Conservation (phyloP, 2,329 filamentous ascomycete species). For the Talaromyces amestolkiae region DNA sequence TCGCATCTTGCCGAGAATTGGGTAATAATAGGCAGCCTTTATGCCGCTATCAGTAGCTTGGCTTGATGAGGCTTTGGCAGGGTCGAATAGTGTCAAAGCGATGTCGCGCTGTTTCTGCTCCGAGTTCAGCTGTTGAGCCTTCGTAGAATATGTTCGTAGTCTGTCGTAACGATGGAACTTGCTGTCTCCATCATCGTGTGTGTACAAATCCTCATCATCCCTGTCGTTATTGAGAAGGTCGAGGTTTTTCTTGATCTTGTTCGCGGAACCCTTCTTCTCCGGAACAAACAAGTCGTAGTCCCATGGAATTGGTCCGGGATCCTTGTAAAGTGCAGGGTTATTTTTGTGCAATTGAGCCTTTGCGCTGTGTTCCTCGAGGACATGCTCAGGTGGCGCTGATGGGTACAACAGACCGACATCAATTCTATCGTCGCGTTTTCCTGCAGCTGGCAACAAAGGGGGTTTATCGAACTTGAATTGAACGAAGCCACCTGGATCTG, state of each 20-base stretch:
- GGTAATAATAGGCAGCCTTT: slow-evolving; percentile 62
- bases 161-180: slow-evolving; percentile 56
- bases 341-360: slow-evolving; percentile 49
- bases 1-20: slow-evolving; percentile 56
- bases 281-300: slow-evolving; percentile 62
- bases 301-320: slow-evolving; percentile 54
- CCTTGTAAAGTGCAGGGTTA: slow-evolving; percentile 51
- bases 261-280: slow-evolving; percentile 46
- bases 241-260: slow-evolving; percentile 57
- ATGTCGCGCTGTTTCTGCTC: slow-evolving; percentile 57
- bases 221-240: slow-evolving; percentile 53
- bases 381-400: slow-evolving; percentile 48
- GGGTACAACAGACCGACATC: slow-evolving; percentile 59
- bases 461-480: slow-evolving; percentile 62
- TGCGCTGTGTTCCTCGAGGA: slow-evolving; percentile 48
- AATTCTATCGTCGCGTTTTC: slow-evolving; percentile 57
- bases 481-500: slow-evolving; percentile 58
- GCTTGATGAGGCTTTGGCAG: slow-evolving; percentile 31
- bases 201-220: slow-evolving; percentile 53
- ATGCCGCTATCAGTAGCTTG: slow-evolving; percentile 33
- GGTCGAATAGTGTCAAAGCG: slow-evolving; percentile 58
- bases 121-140: slow-evolving; percentile 51
- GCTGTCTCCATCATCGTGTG: slow-evolving; percentile 43
- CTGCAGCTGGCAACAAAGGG: slow-evolving; percentile 50
- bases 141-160: slow-evolving; percentile 61